Base-by-base conservation (phyloP, 805 yeast species). In the Kodamaea nitidulidarum region DNA sequence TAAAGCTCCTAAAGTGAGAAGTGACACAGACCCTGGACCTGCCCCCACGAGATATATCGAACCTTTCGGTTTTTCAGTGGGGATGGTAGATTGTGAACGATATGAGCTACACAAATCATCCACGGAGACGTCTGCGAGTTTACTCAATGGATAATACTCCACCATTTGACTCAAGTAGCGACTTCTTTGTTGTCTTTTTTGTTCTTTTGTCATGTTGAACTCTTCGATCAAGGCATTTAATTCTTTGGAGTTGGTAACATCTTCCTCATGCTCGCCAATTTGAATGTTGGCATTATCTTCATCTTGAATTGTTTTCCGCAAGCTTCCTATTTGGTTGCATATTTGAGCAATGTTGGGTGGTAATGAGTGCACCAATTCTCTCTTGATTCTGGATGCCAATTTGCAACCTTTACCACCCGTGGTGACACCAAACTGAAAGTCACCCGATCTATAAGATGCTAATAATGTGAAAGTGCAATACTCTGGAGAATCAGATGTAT, bases 351-450 rank as follows among this genome's bases (percentile, higher is more conserved):
- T 74, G 50, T 88, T 77, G 3, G 66, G 48, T 0, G 97, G 96
- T 33, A 90, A 63, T 4, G 72, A 60, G 21, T 75, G 67, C 1
- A 78, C 76, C 30, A 87, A 61, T 44, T 85, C 95, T 46, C 97
- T 67, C 50, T 80, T 84, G 50, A 90, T 73, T 49, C 95, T 71
- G 39, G 80, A 76, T 1, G 96, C 95, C 37, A 90, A 65, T 37
- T 87, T 77, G 63, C 97, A 90, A 4, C 97, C 96, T 61, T 84
- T 84, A 0, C 96, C 95, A 17, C 81, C 76, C 0, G 97, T 90
- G 2, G 91, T 79, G 7, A 90, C 77, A 1, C 95, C 95, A 38
- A 90, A 49, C 57, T 85, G 91, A 60, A 90, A 78, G 37, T 75
- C 78, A 5, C 95, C 93, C 41, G 81, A 79, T 2, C 68, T 63